Base-by-base conservation (phyloP, 352 stramenopile genomes). In the Aphanomyces invadans region DNA sequence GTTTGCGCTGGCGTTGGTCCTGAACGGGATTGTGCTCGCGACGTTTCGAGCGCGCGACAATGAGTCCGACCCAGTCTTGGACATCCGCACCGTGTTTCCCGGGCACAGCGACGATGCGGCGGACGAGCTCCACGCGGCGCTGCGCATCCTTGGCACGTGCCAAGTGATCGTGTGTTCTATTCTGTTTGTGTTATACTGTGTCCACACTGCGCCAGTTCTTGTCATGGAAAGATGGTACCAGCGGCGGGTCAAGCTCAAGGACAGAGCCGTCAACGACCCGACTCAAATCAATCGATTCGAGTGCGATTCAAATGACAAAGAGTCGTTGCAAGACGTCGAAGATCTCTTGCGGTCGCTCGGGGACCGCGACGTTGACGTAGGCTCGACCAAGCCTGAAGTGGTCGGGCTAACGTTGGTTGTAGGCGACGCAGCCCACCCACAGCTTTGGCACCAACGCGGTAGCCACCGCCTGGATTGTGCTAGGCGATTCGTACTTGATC, bases 271-370 rank as follows among this genome's bases (percentile, higher is more conserved):
- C n/a, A n/a, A n/a, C n/a, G n/a, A n/a, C n/a, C n/a, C n/a, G n/a
- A n/a, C n/a, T n/a, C n/a, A n/a, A n/a, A n/a, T n/a, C n/a, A n/a
- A n/a, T n/a, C n/a, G n/a, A n/a, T n/a, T n/a, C n/a, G n/a, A n/a
- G n/a, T 78, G 62, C 0, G 72, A 84, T 62, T 39, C 55, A 0
- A 76, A 84, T 11, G 74, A 80, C 3, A 80, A 73, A 4, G 76
- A 83, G 57, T 80, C 72, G 4, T 83, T 89, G 25, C 77, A 87
- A 61, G 79, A 89, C 51, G 85, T 79, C 1, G 82, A 90, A 54
- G 69, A 77, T 9, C 68, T 87, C 1, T 62, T 89, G 29, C 79
- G 82, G 31, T 81, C 75, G 10, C 46, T 90, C 19, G 60, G 60
- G 4, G 12, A 48, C 15, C 79, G 79, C 2, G 19, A 46, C 68